phyloP scores from a whole-genome alignment of 2,329 filamentous ascomycete genomes.

The Zasmidium angulare region DNA sequence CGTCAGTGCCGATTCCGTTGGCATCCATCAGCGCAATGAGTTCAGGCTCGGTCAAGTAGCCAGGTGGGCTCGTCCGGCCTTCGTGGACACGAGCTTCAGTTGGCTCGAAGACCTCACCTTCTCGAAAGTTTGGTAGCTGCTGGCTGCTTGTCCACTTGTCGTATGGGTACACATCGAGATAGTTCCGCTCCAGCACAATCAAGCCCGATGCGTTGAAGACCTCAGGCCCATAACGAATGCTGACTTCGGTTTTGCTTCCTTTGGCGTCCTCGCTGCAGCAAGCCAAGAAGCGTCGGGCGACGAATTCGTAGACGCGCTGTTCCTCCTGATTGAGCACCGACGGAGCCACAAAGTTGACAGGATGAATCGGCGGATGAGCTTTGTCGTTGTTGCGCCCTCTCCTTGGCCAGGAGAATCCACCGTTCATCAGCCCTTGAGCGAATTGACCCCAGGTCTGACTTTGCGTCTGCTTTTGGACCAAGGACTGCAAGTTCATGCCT shows the following conservation, averaged over 20 bases:
- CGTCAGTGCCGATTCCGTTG: constrained; percentile 97
- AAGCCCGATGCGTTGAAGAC: constrained; percentile 79
- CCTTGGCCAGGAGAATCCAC: constrained; percentile 77
- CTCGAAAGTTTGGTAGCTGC: constrained; percentile 73
- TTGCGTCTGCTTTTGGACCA: constrained; percentile 81
- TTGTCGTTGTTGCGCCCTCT: constrained; percentile 89
- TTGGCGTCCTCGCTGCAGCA: constrained; percentile 94
- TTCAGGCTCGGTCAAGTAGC: constrained; percentile 91
- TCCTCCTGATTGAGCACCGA: constrained; percentile 60
- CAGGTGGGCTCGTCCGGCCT: constrained; percentile 82
- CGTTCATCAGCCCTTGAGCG: constrained; percentile 71
- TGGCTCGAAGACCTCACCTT: constrained; percentile 81
- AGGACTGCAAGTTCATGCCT: constrained; percentile 75
- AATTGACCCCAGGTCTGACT: constrained; percentile 76
- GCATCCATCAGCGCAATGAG: constrained; percentile 96
- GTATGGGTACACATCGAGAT: constrained; percentile 92
- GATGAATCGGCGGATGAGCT: constrained; percentile 95
- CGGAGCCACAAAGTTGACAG: constrained; percentile 77
- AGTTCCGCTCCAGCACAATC: constrained; percentile 83
- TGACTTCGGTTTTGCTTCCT: constrained; percentile 80
- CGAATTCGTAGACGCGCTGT: constrained; percentile 83
- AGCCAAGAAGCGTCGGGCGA: constrained; percentile 86
- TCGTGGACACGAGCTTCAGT: constrained; percentile 86
- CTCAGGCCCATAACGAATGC: constrained; percentile 81
- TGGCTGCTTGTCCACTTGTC: constrained; percentile 93